Evolutionary conservation across 495 filamentous ascomycete genomes (phyloP).

Genomic region (Xylaria nigripes): DNA sequence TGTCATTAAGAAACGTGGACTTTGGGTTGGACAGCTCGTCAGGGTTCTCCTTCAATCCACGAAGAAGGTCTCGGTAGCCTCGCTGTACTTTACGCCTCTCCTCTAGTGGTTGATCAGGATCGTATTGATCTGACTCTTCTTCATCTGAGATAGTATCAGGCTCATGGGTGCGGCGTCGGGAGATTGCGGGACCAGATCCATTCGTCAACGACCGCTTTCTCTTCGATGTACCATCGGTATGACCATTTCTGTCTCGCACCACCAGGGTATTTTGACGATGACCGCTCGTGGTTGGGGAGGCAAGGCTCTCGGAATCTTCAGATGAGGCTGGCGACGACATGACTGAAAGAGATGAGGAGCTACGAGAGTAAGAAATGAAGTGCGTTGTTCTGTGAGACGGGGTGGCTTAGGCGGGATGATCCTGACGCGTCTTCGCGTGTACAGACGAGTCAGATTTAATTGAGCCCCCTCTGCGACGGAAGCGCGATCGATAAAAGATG

Average conservation of each 20-base stretch:
- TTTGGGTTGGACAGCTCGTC: slow-evolving; percentile 55
- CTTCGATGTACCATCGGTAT: slow-evolving; percentile 34
- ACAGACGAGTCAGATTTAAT: background rate
- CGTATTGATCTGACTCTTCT: slow-evolving; percentile 54
- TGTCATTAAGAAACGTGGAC: slow-evolving; percentile 53
- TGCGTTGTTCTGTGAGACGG: background rate
- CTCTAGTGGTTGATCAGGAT: slow-evolving; percentile 81
- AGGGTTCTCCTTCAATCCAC: slow-evolving; percentile 62
- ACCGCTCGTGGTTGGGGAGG: slow-evolving; percentile 9
- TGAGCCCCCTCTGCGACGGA: background rate
- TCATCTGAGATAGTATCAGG: slow-evolving; percentile 28
- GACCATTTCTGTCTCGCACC: slow-evolving; percentile 28
- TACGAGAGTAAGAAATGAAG: background rate
- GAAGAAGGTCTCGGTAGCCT: slow-evolving; percentile 56
- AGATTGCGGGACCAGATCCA: slow-evolving; percentile 29
- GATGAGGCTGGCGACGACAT: slow-evolving; percentile 25
- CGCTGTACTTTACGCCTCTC: slow-evolving; percentile 64
- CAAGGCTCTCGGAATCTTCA: slow-evolving; percentile 7
- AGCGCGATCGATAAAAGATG: background rate
- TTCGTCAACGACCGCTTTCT: slow-evolving; percentile 45
- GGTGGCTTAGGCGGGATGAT: background rate
- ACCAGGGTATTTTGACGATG: slow-evolving; percentile 19
- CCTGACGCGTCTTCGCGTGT: background rate
- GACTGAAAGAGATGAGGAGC: background rate
- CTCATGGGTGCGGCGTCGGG: slow-evolving; percentile 31